Conservation (phyloP, 257 asterid species). For the Nicotiana noctiflora region DNA sequence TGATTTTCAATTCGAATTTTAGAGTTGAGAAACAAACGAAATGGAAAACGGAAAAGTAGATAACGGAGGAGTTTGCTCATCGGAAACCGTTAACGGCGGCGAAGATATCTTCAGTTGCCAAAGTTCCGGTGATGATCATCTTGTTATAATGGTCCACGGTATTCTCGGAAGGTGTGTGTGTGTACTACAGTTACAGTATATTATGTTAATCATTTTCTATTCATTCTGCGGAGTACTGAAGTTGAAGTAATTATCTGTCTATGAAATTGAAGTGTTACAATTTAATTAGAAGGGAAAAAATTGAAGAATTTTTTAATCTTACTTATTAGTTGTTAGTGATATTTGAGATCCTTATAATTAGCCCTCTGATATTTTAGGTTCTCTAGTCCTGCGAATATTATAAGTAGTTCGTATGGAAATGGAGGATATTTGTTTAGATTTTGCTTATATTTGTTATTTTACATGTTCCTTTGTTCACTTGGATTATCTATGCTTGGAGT, state of each 20-base stretch:
- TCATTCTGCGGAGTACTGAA: not conserved
- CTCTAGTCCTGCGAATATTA: not conserved
- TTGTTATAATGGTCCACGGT: constrained; percentile 90
- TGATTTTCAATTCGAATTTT: not conserved
- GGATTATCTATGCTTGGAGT: not conserved
- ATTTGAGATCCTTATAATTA: not conserved
- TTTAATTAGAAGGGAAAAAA: not conserved
- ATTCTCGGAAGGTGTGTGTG: constrained; percentile 78
- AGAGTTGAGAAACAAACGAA: not conserved
- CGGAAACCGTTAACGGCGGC: constrained; percentile 54
- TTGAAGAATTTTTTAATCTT: not conserved
- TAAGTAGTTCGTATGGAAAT: not conserved
- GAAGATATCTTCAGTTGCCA: constrained; percentile 58
- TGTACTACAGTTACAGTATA: not conserved
- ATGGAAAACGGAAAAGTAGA: not conserved
- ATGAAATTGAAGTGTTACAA: not conserved
- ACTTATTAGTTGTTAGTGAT: not conserved
- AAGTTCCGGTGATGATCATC: constrained; percentile 76
- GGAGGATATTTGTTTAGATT: not conserved
- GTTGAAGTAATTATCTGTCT: not conserved
- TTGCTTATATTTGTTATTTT: not conserved
- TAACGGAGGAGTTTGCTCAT: constrained; percentile 35
- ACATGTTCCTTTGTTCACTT: not conserved
- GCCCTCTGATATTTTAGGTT: not conserved
- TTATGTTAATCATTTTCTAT: not conserved